These are phyloP conservation scores for Nepenthes alata DNA, from an alignment of 179 eudicot species.

Conservation along the genomic window DNA sequence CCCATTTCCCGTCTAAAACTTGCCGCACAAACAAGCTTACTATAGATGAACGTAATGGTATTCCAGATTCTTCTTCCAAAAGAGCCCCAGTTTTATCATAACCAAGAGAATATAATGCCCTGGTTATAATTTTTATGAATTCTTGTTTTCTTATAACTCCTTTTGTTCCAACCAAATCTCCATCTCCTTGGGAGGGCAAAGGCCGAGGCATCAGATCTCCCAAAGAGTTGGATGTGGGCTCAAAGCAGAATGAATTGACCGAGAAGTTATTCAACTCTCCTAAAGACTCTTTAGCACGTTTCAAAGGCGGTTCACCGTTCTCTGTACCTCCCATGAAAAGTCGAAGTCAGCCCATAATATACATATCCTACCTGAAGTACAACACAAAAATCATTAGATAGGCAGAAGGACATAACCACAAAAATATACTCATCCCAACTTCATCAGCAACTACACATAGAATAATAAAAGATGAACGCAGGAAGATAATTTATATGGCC, in stretches of 20 bases:
- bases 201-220: conserved; percentile 51
- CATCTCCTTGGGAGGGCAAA: conserved; percentile 44
- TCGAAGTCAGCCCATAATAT: conserved; percentile 53
- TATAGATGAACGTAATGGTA: conserved; percentile 33
- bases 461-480: too few relatives aligned
- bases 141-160: conserved; percentile 53
- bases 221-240: conserved; percentile 24
- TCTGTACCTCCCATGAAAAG: conserved; percentile 66
- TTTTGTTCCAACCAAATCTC: conserved; percentile 46
- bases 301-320: conserved; percentile 55
- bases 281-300: conserved; percentile 41
- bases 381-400: background rate
- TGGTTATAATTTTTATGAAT: conserved; percentile 44
- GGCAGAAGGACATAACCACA: background rate
- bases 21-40: conserved; percentile 44
- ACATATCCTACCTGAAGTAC: conserved; percentile 7
- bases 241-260: conserved; percentile 21
- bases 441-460: too few relatives aligned
- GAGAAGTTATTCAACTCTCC: conserved; percentile 24
- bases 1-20: conserved; percentile 52
- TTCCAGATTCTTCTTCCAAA: conserved; percentile 58
- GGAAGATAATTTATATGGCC: too few relatives aligned
- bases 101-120: conserved; percentile 57
- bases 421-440: background rate
- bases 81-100: conserved; percentile 38